These are phyloP conservation scores for Monilinia laxa DNA, from an alignment of 2,329 filamentous ascomycete species.

Conservation along the genomic window DNA sequence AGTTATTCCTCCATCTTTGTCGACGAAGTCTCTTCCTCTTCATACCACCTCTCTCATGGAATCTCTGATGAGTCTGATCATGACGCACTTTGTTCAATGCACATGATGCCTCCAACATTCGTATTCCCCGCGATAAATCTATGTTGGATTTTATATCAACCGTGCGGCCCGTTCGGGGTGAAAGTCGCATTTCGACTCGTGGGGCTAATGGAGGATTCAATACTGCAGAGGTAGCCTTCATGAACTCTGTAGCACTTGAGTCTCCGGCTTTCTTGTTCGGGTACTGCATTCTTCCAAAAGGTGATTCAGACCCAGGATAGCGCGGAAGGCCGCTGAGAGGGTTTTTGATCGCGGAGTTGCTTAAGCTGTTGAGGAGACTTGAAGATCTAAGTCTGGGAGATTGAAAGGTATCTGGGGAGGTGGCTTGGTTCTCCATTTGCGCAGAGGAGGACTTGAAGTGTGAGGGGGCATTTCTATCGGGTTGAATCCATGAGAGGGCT, in stretches of 20 bases:
- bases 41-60: conserved; percentile 72
- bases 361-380: not conserved
- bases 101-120: conserved; percentile 45
- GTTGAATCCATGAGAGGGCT: not conserved
- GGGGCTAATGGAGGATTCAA: not conserved
- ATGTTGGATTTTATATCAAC: conserved; percentile 29
- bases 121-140: conserved; percentile 35
- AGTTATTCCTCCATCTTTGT: conserved; percentile 67
- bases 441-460: not conserved
- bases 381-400: not conserved
- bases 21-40: conserved; percentile 74
- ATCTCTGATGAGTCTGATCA: conserved; percentile 60
- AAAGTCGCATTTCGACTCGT: conserved; percentile 30
- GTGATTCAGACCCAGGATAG: not conserved
- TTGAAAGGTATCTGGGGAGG: not conserved
- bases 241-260: not conserved
- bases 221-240: not conserved
- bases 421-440: not conserved
- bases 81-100: conserved; percentile 56
- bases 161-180: conserved; percentile 35
- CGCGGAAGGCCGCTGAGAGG: not conserved
- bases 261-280: not conserved
- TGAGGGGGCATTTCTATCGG: not conserved
- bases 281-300: not conserved
- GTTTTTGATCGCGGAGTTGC: not conserved